Conservation (phyloP, 2,329 filamentous ascomycete species). For the Ophiostoma pallidulum region DNA sequence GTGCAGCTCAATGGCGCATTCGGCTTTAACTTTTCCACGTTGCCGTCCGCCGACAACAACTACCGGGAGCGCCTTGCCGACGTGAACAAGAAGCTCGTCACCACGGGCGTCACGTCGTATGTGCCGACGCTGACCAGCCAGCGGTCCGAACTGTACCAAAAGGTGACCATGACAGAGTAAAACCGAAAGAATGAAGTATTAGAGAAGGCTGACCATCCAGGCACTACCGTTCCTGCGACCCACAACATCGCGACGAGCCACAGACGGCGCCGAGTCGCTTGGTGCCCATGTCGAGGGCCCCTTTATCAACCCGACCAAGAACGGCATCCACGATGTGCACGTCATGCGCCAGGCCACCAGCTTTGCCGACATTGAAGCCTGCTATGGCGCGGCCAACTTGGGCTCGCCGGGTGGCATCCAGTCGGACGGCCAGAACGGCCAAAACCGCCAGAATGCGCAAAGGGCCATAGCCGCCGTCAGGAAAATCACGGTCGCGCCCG, state of each 20-base stretch:
- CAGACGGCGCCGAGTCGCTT: conserved; percentile 69
- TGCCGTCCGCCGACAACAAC: conserved; percentile 25
- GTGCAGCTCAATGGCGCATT: conserved; percentile 87
- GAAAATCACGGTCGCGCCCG: conserved; percentile 68
- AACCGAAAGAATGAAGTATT: no score
- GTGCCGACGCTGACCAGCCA: conserved; percentile 79
- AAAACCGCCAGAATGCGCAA: no score
- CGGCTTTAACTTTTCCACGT: conserved; percentile 78
- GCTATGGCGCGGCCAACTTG: conserved; percentile 61
- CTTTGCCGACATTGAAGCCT: conserved; percentile 56
- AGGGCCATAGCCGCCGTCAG: no score
- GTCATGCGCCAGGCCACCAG: conserved; percentile 58
- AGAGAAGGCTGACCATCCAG: no score
- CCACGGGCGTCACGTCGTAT: conserved; percentile 81
- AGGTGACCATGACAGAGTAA: conserved; percentile 31
- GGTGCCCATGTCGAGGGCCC: conserved; percentile 89
- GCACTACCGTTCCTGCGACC: conserved; percentile 65
- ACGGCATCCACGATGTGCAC: conserved; percentile 71
- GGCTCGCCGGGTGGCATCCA: no score
- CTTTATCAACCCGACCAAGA: conserved; percentile 73
- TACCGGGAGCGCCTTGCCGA: conserved; percentile 65
- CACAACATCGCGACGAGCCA: conserved; percentile 43
- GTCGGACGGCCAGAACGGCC: no score
- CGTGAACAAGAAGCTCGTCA: conserved; percentile 61
- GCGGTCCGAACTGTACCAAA: conserved; percentile 69